These are phyloP conservation scores for Pseudogymnoascus sp. DNA, from an alignment of 2,329 filamentous ascomycete species.

Conservation along the genomic window DNA sequence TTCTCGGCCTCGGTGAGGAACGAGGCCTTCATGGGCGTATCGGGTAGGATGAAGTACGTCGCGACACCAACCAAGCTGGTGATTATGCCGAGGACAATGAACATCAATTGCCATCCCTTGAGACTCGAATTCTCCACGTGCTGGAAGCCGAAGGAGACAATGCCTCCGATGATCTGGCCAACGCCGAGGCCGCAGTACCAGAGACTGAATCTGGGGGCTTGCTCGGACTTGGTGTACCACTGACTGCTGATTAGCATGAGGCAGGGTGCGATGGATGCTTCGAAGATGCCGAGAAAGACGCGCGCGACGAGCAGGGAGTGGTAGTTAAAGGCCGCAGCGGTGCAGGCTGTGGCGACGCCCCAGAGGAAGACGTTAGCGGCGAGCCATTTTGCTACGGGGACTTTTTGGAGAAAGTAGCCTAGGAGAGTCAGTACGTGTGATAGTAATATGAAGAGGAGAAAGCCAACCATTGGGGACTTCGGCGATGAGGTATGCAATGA, in stretches of 20 bases:
- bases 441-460: conserved; percentile 1
- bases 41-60: conserved; percentile 38
- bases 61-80: conserved; percentile 35
- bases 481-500: conserved; percentile 50
- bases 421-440: neutral
- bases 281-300: conserved; percentile 52
- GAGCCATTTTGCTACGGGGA: conserved; percentile 54
- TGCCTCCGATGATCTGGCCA: conserved; percentile 43
- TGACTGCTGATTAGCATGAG: conserved; percentile 52
- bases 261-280: conserved; percentile 50
- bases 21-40: conserved; percentile 37
- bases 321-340: conserved; percentile 46
- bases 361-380: conserved; percentile 49
- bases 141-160: conserved; percentile 46
- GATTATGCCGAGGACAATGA: conserved; percentile 38
- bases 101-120: conserved; percentile 41
- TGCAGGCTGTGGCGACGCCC: conserved; percentile 47
- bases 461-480: conserved; percentile 49
- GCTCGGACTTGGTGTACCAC: conserved; percentile 50
- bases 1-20: conserved; percentile 33
- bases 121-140: conserved; percentile 32
- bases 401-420: conserved; percentile 50
- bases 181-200: conserved; percentile 54
- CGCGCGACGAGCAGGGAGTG: conserved; percentile 44
- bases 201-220: conserved; percentile 49